Evolutionary conservation across 208 protist genomes (phyloP).

Genomic region (Wallacemonas sp.): DNA sequence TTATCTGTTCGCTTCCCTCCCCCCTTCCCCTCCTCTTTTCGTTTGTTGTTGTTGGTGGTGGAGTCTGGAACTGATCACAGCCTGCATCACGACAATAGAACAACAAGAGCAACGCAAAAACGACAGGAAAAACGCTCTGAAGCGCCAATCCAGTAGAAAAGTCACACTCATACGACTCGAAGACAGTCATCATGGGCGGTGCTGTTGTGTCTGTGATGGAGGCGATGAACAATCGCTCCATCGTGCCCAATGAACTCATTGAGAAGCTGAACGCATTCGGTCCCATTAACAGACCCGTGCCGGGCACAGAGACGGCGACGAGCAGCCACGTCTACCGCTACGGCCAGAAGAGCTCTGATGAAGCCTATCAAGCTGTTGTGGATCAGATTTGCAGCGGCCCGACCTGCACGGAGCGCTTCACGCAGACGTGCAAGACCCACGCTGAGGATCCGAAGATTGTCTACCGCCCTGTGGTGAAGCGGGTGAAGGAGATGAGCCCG

Average conservation of each 20-base stretch:
- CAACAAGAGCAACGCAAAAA: conserved; percentile 8
- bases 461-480: conserved; percentile 38
- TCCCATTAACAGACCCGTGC: conserved; percentile 26
- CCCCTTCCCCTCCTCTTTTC: too few species aligned
- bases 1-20: too few species aligned
- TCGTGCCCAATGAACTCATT: conserved; percentile 22
- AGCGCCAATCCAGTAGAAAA: background rate
- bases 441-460: conserved; percentile 22
- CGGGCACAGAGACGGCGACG: conserved; percentile 42
- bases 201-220: conserved; percentile 50
- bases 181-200: conserved; percentile 34
- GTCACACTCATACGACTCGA: background rate
- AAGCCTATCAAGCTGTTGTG: conserved; percentile 12
- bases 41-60: too few species aligned
- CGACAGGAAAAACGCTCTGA: background rate
- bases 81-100: conserved; percentile 2
- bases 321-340: conserved; percentile 53
- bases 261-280: conserved; percentile 31
- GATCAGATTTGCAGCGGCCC: conserved; percentile 22
- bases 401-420: conserved; percentile 32
- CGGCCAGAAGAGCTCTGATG: conserved; percentile 17
- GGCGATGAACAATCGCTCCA: conserved; percentile 22
- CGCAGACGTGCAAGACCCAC: conserved; percentile 24
- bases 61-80: too few species aligned
- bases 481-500: conserved; percentile 21